These are phyloP conservation scores for Trichoderma breve DNA, from an alignment of 2,329 filamentous ascomycete species.

Conservation along the genomic window DNA sequence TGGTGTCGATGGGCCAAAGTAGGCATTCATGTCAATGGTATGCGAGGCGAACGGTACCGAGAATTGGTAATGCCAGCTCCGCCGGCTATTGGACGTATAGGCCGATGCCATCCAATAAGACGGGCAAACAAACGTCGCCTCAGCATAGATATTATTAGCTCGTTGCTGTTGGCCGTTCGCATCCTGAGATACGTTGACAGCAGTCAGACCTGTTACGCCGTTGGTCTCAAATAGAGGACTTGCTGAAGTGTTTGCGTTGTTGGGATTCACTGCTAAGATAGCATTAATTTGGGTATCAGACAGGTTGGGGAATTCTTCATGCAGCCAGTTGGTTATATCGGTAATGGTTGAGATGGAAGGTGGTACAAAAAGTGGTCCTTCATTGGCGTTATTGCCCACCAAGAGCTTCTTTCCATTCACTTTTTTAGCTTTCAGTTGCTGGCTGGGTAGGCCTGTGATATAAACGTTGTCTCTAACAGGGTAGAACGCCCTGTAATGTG, in stretches of 20 bases:
- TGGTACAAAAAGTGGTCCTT: background rate
- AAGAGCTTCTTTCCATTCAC: background rate
- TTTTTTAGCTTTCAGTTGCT: background rate
- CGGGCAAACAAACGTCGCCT: background rate
- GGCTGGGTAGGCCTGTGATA: background rate
- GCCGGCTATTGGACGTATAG: background rate
- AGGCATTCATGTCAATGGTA: background rate
- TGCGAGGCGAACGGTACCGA: background rate
- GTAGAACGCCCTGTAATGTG: background rate
- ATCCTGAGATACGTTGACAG: background rate
- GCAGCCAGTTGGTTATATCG: background rate
- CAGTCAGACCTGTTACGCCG: background rate
- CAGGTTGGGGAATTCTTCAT: background rate
- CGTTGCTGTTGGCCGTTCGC: background rate
- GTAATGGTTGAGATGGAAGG: background rate
- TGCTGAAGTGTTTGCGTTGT: background rate
- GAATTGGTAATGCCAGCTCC: background rate
- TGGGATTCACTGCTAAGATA: background rate
- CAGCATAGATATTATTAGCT: background rate
- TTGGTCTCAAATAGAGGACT: background rate
- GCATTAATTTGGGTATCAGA: background rate
- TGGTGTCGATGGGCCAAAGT: background rate
- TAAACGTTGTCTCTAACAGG: background rate
- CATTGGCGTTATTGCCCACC: background rate
- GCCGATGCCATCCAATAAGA: background rate